These are phyloP conservation scores for Omphalotus guepiniiformis DNA, from an alignment of 768 basidiomycete genomes.

Conservation along the genomic window DNA sequence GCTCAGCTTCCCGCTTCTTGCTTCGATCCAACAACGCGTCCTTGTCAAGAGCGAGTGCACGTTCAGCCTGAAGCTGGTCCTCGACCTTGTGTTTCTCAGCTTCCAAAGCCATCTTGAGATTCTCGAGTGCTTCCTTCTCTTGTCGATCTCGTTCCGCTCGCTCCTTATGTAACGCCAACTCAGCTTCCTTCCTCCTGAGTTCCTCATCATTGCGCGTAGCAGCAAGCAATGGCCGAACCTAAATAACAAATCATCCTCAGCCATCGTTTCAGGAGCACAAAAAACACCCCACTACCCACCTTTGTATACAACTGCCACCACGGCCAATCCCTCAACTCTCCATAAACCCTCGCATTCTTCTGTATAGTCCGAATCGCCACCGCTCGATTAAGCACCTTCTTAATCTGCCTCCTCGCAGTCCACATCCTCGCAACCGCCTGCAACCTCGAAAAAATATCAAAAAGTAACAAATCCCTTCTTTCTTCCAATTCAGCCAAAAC, in stretches of 20 bases:
- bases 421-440: constrained; percentile 86
- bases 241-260: constrained; percentile 4
- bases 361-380: constrained; percentile 90
- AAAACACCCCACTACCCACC: constrained; percentile 32
- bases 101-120: constrained; percentile 77
- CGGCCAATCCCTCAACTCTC: constrained; percentile 90
- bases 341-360: constrained; percentile 88
- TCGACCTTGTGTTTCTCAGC: constrained; percentile 80
- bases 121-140: constrained; percentile 76
- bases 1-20: constrained; percentile 78
- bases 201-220: constrained; percentile 93
- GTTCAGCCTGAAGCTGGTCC: constrained; percentile 78
- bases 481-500: constrained; percentile 96
- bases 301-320: constrained; percentile 99
- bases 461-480: constrained; percentile 80
- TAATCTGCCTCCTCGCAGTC: constrained; percentile 85
- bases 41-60: constrained; percentile 76
- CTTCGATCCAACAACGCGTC: constrained; percentile 77
- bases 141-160: constrained; percentile 82
- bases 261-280: neutral
- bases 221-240: constrained; percentile 89
- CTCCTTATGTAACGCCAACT: constrained; percentile 76
- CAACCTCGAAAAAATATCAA: constrained; percentile 81
- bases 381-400: constrained; percentile 91
- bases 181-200: constrained; percentile 80